Percentiles rank a stretch among this genome's conserved stretches.
These are phyloP conservation scores for Pseudogymnoascus sp. DNA, from an alignment of 2,329 filamentous ascomycete genomes.

Conservation along the genomic window DNA sequence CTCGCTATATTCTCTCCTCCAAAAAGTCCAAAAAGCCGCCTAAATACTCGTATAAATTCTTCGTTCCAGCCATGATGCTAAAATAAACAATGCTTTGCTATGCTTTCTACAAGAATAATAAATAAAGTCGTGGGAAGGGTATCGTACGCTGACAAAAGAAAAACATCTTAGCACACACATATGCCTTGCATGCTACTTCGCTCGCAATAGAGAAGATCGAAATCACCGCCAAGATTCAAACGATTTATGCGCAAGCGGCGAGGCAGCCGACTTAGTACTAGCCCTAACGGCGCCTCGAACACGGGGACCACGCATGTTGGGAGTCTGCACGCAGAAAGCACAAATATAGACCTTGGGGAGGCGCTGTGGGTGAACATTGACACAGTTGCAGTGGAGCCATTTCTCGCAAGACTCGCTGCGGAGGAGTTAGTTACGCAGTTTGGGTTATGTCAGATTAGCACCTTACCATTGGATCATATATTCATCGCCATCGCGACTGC, in stretches of 20 bases:
- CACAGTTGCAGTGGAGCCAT: conserved; percentile 58
- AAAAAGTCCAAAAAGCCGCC: neutral
- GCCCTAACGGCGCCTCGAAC: conserved; percentile 35
- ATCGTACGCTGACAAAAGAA: conserved; percentile 8
- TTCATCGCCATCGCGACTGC: conserved; percentile 38
- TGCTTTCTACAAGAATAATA: conserved; percentile 1
- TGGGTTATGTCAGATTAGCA: conserved; percentile 1
- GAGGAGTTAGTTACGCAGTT: conserved; percentile 18
- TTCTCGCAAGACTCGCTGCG: conserved; percentile 58
- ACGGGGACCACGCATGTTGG: conserved; percentile 46
- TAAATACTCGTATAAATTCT: neutral
- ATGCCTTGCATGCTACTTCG: neutral
- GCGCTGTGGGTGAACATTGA: conserved; percentile 51
- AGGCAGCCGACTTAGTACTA: conserved; percentile 26
- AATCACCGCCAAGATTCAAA: conserved; percentile 39
- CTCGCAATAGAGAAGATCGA: neutral
- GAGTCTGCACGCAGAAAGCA: conserved; percentile 56
- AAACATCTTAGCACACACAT: neutral
- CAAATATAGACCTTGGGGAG: conserved; percentile 58
- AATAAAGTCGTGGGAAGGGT: conserved; percentile 11
- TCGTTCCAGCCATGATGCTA: neutral
- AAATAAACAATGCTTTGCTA: conserved; percentile 6
- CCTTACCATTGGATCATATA: conserved; percentile 61
- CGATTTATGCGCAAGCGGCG: conserved; percentile 39
- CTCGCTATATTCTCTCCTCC: neutral